Base-by-base conservation (phyloP, 306 rosid species). In the Ammopiptanthus mongolicus region DNA sequence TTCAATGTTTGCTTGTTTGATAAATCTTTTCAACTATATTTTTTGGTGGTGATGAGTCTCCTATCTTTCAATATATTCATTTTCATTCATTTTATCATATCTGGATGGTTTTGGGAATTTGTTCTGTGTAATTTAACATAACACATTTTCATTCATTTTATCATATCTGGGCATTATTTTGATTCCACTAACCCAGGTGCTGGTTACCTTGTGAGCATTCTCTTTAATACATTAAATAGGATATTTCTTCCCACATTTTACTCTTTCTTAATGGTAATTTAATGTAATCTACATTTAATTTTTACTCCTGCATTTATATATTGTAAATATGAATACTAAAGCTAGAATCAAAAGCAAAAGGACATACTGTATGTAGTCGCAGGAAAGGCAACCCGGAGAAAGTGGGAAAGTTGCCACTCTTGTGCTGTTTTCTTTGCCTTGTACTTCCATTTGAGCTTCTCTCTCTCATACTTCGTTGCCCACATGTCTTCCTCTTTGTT, bases 381-480 rank as follows among this genome's bases (percentile, higher is more conserved):
- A 3, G 58, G 71, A 46, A 66, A 19, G 11, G 50, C 12, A 57
- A 6, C 70, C 68, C 12, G 5, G 28, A 61, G 65, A 15, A 81
- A 39, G 14, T 29, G 28, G 22, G 52, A n/a, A 61, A 18, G 55
- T 21, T 48, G 73, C 39, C 13, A 6, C 12, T 51, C 52, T 67
- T 51, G 19, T 52, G 23, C 41, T 41, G 8, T 29, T 42, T 60
- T 58, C 18, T 73, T 39, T 9, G 19, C 22, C 52, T 23, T 64
- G 62, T 11, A 62, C 53, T 75, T 80, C 66, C 42, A 22, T 62
- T 75, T 44, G 59, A 15, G 53, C 39, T 71, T 52, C 36, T 41
- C 13, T 41, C 13, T 57, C 13, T 42, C 55, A 7, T 21, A 28
- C 47, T 10, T 3, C 8, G 14, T 42, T 73, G 21, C 10, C 46